Percentiles rank a stretch among this genome's conserved stretches.
Conservation (phyloP, 139 green algal genomes). For the Trebouxia sp. region DNA sequence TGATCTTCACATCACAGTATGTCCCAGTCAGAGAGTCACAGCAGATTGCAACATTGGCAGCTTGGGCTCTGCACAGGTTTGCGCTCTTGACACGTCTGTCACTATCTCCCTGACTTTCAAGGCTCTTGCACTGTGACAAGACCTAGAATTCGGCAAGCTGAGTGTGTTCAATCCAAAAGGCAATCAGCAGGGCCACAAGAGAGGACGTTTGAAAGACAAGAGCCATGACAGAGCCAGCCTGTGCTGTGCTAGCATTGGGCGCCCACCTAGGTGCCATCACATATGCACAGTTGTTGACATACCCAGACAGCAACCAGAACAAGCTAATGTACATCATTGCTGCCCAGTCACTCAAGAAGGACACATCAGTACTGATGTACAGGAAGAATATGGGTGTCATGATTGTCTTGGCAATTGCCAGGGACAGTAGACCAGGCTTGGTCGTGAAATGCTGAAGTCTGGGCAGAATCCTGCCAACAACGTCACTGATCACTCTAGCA, state of each 20-base stretch:
- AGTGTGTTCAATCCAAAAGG: constrained; percentile 17
- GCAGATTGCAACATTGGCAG: too few species aligned
- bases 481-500: constrained; percentile 14
- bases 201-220: constrained; percentile 20
- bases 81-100: too few species aligned
- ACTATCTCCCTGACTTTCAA: too few species aligned
- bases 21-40: too few species aligned
- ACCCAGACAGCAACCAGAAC: constrained; percentile 22
- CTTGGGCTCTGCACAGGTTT: too few species aligned
- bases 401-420: constrained; percentile 1
- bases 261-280: constrained; percentile 6
- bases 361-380: neutral
- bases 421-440: neutral
- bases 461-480: constrained; percentile 1
- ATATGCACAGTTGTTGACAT: constrained; percentile 19
- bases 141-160: neutral
- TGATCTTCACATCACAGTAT: too few species aligned
- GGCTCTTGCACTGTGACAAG: too few species aligned
- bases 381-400: constrained; percentile 26
- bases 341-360: neutral
- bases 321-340: constrained; percentile 2
- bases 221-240: neutral
- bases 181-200: constrained; percentile 11
- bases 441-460: neutral
- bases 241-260: neutral